Conservation (phyloP, 495 filamentous ascomycete species). For the Neohortaea acidophila region DNA sequence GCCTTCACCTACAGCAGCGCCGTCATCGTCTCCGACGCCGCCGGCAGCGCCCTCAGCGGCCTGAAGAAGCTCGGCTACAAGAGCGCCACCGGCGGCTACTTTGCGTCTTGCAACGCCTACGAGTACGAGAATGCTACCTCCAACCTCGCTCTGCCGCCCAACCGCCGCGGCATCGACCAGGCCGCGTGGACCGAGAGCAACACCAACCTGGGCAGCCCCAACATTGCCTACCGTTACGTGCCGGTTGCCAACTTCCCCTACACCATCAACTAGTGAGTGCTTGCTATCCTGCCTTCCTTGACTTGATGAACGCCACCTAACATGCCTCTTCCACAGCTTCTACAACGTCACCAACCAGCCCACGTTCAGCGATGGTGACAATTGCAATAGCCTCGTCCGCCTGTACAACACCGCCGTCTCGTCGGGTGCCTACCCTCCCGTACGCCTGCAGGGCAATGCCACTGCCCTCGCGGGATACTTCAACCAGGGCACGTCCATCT, state of each 20-base stretch:
- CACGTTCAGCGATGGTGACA: neutral
- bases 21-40: neutral
- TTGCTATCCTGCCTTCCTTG: neutral
- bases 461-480: neutral
- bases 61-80: neutral
- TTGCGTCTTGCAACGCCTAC: conserved; percentile 1
- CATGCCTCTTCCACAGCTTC: neutral
- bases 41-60: neutral
- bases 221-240: neutral
- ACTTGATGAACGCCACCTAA: neutral
- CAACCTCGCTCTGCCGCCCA: neutral
- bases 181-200: neutral
- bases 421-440: neutral
- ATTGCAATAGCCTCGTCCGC: neutral
- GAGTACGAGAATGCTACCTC: neutral
- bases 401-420: neutral
- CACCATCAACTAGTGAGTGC: neutral
- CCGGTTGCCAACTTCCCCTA: neutral
- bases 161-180: neutral
- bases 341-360: neutral
- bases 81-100: neutral
- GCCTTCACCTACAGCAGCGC: neutral
- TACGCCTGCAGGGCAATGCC: neutral
- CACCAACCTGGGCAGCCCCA: neutral
- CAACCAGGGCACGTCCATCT: neutral